Evolutionary conservation across 192 early-diverging fungal genomes (phyloP), one percentile per base, ranked within the genome.

Genomic region (Polychytrium aggregatum): DNA sequence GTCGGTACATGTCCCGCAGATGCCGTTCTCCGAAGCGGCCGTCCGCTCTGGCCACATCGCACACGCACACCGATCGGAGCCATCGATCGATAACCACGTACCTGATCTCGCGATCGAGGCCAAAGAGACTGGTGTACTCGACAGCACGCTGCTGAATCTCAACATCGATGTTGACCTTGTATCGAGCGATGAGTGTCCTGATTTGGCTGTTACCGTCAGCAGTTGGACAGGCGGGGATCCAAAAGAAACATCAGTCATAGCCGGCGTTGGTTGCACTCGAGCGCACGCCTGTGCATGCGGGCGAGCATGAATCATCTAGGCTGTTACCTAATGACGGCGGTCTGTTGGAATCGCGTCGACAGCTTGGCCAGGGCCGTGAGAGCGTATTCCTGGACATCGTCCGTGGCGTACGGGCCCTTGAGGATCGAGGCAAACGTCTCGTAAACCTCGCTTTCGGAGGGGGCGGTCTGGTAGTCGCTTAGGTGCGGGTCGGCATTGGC

Each of bases 121-220:
- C 35, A 46, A 90, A 82, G 14, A 97, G 65, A 43, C 84, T 79
- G 11, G 64, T 71, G 56, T 82, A 97, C 67, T 99, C 96, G 7
- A 90, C 85, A 4, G 92, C 88, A 33, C 96, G 85, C 57, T 90
- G 82, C 60, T 99, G 96, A 41, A 91, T 81, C 65, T 99, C 96
- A 0, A 89, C 78, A 53, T 92, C 83, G 46, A 85, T 80, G 44
- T 86, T 83, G 7, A 68, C 71, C 29, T 64, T 69, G 52, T 84
- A 81, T 44, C 71, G 56, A 13, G 59, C 57, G 38, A 97, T 58
- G 14, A 86, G 48, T 9, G 60, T 50, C 46, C 74, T 78, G 43
- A 90, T 79, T 46, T 57, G 42, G 42, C 60, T 49, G 59, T 35
- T n/a, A 46, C 43, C 31, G n/a, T n/a, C n/a, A n/a, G n/a, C n/a